These are phyloP conservation scores for Umbelopsis sp. DNA, from an alignment of 192 early-diverging fungal genomes.

Conservation along the genomic window DNA sequence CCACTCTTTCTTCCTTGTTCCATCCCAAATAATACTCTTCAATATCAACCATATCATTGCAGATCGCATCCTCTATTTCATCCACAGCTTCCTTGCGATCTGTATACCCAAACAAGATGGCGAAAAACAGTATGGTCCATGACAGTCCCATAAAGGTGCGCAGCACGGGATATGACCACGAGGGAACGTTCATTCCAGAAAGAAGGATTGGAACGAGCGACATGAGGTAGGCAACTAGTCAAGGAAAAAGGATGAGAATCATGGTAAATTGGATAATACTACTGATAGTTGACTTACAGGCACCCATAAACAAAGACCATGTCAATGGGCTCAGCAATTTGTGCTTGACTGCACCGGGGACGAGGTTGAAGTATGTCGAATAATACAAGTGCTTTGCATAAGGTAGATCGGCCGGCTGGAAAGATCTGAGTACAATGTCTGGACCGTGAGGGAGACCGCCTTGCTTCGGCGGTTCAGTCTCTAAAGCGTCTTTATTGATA, in stretches of 20 bases:
- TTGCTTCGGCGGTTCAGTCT: not conserved
- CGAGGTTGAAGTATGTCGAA: slow-evolving; percentile 33
- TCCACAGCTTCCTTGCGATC: slow-evolving; percentile 27
- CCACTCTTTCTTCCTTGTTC: slow-evolving; percentile 28
- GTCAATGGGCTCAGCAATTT: slow-evolving; percentile 30
- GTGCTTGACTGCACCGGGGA: slow-evolving; percentile 34
- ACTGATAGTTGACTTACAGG: not conserved
- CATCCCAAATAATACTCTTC: slow-evolving; percentile 34
- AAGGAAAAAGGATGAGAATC: not conserved
- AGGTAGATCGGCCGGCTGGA: slow-evolving; percentile 30
- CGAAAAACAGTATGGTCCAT: slow-evolving; percentile 19
- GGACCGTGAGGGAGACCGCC: not conserved
- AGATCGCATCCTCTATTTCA: slow-evolving; percentile 24
- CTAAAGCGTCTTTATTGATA: too few relatives aligned
- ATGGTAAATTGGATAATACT: not conserved
- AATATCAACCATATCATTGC: slow-evolving; percentile 32
- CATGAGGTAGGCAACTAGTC: slow-evolving; percentile 23
- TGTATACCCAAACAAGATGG: slow-evolving; percentile 24
- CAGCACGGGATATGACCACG: slow-evolving; percentile 5
- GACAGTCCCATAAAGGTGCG: slow-evolving; percentile 16
- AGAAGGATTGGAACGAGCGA: slow-evolving; percentile 23
- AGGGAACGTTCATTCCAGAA: not conserved
- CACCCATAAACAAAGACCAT: slow-evolving; percentile 33
- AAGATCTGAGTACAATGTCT: slow-evolving; percentile 31
- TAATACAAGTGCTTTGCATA: slow-evolving; percentile 33